phyloP scores from a whole-genome alignment of 2,329 filamentous ascomycete genomes.

The Aspergillus quadrilineatus region DNA sequence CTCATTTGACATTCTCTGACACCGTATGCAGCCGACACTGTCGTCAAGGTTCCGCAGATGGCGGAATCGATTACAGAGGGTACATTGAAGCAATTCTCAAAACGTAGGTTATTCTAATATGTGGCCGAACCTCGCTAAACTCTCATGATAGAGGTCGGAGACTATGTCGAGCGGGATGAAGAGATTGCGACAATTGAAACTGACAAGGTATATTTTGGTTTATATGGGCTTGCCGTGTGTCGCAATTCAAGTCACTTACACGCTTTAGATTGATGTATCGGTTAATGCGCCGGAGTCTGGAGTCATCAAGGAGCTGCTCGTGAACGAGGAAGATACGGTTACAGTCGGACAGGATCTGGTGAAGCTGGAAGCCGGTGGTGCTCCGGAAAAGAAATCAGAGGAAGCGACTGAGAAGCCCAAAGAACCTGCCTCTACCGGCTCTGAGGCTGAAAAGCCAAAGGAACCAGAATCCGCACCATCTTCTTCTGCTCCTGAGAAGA shows the following conservation, averaged over 20 bases:
- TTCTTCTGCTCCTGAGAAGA: constrained; percentile 29
- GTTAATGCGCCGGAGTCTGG: constrained; percentile 92
- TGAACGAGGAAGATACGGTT: constrained; percentile 92
- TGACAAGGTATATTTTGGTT: constrained; percentile 70
- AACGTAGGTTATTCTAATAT: constrained; percentile 53
- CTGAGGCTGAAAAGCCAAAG: constrained; percentile 31
- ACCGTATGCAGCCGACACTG: constrained; percentile 62
- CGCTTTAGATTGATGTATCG: constrained; percentile 80
- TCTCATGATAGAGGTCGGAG: constrained; percentile 66
- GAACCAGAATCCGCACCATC: constrained; percentile 20
- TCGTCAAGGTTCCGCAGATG: constrained; percentile 96
- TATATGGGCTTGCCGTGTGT: too few species aligned
- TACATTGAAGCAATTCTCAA: constrained; percentile 92
- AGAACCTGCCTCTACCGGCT: constrained; percentile 56
- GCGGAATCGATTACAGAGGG: constrained; percentile 98
- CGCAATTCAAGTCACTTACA: constrained; percentile 6
- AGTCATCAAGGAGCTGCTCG: constrained; percentile 86
- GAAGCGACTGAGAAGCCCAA: constrained; percentile 60
- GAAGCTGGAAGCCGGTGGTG: constrained; percentile 76
- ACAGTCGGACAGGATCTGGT: constrained; percentile 89
- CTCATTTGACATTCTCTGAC: constrained; percentile 13
- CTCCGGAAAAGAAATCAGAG: constrained; percentile 56
- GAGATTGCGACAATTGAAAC: constrained; percentile 99
- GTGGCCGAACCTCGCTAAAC: neutral
- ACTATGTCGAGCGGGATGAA: constrained; percentile 92